Percentiles rank a stretch among this genome's conserved stretches.
Evolutionary conservation across 2,329 filamentous ascomycete species (phyloP).

Genomic region (Paecilomyces niveus): DNA sequence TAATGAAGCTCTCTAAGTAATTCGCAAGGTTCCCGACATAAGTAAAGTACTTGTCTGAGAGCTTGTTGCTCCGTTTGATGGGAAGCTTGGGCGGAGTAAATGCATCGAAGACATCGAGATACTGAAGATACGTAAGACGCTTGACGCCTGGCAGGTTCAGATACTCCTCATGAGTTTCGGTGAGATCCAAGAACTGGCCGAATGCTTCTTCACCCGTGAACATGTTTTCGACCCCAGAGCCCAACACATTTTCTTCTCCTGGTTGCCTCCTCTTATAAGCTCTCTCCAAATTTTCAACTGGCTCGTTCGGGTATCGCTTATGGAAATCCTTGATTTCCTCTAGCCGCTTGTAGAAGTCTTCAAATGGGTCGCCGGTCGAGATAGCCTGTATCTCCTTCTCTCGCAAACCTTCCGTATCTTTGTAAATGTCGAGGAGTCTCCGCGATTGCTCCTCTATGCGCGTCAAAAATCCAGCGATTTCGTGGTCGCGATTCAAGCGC

Average conservation of each 20-base stretch:
- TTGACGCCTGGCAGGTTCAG: constrained; percentile 84
- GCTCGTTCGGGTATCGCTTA: constrained; percentile 84
- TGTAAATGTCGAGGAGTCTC: constrained; percentile 75
- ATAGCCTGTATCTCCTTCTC: constrained; percentile 77
- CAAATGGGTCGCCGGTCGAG: constrained; percentile 76
- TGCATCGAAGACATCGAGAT: constrained; percentile 82
- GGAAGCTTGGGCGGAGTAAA: constrained; percentile 69
- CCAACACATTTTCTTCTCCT: constrained; percentile 56
- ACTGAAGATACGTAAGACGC: constrained; percentile 82
- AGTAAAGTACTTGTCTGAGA: constrained; percentile 86
- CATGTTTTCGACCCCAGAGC: constrained; percentile 73
- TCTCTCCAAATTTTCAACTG: constrained; percentile 87
- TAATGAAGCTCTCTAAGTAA: constrained; percentile 85
- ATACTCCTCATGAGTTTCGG: constrained; percentile 75
- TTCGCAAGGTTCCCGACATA: constrained; percentile 74
- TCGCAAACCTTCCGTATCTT: constrained; percentile 64
- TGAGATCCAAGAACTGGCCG: constrained; percentile 87
- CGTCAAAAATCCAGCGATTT: constrained; percentile 76
- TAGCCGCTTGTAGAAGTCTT: constrained; percentile 83
- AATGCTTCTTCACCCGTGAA: constrained; percentile 95
- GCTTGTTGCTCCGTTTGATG: constrained; percentile 73
- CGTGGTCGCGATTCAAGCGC: constrained; percentile 82
- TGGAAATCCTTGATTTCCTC: constrained; percentile 80
- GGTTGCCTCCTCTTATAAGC: constrained; percentile 70
- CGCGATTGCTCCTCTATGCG: constrained; percentile 82